Evolutionary conservation across 1,284 basidiomycete genomes (phyloP).

Genomic region (Trichosporon sp.): DNA sequence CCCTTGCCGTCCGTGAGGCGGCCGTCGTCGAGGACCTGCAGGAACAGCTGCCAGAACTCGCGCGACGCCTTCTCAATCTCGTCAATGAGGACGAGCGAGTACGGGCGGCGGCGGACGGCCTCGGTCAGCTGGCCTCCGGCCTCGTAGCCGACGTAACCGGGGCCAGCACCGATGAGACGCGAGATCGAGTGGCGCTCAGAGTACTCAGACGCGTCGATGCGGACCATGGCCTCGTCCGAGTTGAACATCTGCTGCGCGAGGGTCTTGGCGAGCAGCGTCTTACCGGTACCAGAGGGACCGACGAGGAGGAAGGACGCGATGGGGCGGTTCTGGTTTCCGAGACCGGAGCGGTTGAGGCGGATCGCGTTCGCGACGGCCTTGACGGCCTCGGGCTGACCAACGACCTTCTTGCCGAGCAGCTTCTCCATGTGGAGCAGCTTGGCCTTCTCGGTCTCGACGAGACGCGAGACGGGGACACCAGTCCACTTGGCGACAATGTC

Average conservation of each 20-base stretch:
- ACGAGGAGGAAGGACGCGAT: constrained; percentile 62
- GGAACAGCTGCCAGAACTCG: constrained; percentile 63
- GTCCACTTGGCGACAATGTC: constrained; percentile 63
- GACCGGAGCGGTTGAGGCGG: constrained; percentile 62
- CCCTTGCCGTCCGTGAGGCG: constrained; percentile 59
- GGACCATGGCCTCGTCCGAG: constrained; percentile 61
- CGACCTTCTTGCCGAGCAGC: constrained; percentile 58
- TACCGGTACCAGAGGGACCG: constrained; percentile 61
- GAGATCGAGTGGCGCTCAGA: constrained; percentile 62
- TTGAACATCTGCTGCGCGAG: constrained; percentile 63
- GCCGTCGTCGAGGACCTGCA: constrained; percentile 64
- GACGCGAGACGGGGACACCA: constrained; percentile 53
- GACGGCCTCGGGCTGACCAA: constrained; percentile 64
- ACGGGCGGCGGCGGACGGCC: constrained; percentile 59
- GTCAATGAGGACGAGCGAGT: constrained; percentile 58
- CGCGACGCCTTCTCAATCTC: constrained; percentile 62
- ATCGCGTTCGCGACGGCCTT: constrained; percentile 64
- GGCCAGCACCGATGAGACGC: constrained; percentile 61
- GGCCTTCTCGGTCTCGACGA: constrained; percentile 56
- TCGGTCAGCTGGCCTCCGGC: constrained; percentile 62
- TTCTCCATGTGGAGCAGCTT: constrained; percentile 61
- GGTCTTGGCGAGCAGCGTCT: constrained; percentile 62
- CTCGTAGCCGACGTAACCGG: constrained; percentile 64
- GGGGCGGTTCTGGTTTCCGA: constrained; percentile 62
- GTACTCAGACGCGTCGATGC: constrained; percentile 63